phyloP scores from a whole-genome alignment of 1,139 yeast species.

The Trichomonascaceae sp. region DNA sequence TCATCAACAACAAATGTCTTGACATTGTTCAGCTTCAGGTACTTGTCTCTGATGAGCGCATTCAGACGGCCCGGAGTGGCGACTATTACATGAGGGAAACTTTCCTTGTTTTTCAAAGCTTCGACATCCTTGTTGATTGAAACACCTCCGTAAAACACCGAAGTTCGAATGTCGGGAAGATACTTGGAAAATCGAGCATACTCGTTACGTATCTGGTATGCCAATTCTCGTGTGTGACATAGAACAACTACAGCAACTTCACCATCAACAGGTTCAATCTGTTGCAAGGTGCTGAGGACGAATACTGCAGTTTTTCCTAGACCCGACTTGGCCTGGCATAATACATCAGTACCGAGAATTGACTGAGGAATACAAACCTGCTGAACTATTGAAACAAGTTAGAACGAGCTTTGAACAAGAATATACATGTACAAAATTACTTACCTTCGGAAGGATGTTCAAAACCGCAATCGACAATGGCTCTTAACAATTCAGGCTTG shows the following conservation, averaged over 20 bases:
- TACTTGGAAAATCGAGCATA: constrained; percentile 96
- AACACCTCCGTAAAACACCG: constrained; percentile 96
- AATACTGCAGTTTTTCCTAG: constrained; percentile 98
- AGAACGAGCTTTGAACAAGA: neutral
- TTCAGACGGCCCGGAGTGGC: constrained; percentile 98
- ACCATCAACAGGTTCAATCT: constrained; percentile 95
- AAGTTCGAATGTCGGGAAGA: constrained; percentile 96
- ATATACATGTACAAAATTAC: constrained; percentile 33
- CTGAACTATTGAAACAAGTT: constrained; percentile 55
- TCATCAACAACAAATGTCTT: constrained; percentile 96
- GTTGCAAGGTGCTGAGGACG: constrained; percentile 92
- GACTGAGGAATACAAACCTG: constrained; percentile 99
- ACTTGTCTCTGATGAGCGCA: constrained; percentile 88
- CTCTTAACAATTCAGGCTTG: constrained; percentile 94
- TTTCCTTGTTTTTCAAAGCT: constrained; percentile 82
- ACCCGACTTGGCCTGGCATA: constrained; percentile 99
- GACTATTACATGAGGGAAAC: constrained; percentile 94
- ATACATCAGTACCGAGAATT: constrained; percentile 93
- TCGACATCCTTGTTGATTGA: constrained; percentile 83
- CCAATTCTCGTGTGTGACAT: constrained; percentile 98
- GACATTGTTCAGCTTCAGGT: constrained; percentile 78
- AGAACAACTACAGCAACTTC: constrained; percentile 90
- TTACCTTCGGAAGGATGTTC: constrained; percentile 99
- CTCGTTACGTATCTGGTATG: constrained; percentile 96
- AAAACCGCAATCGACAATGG: constrained; percentile 98